Evolutionary conservation across 2,329 filamentous ascomycete genomes (phyloP), one percentile per base, ranked within the genome.

Genomic region (Fusarium sp.): DNA sequence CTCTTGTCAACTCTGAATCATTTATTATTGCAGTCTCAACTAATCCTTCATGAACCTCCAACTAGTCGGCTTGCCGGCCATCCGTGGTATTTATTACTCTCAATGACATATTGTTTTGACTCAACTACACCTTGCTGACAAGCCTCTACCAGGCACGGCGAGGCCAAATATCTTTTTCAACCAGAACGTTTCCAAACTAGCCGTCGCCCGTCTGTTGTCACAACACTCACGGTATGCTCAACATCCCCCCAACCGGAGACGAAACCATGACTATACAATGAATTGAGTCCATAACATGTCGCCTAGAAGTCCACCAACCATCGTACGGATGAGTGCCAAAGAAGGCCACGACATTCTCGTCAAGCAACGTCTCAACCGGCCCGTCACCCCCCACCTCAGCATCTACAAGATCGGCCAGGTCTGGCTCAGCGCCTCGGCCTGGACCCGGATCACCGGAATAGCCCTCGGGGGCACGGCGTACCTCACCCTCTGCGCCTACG

Each of bases 361-460:
- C 4, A 62, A 72, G 4, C 69, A 72, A 3, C 69, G 69, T 1
- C 69, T 72, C 4, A 69, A 44, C 24, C 64, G 69, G 5, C 69
- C 69, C 1, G 56, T 72, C 7, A 61, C 69, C 0, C 69, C 69
- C 2, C 59, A 72, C 8, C 69, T 71, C 8, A 24, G 64, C 11
- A 71, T 71, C 20, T 72, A 72, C 9, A 72, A 62, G 10, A 33
- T 66, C 6, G 38, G 35, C 12, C 69, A 72, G 24, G 17, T 69
- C 4, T 72, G 69, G 59, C 61, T 72, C 27, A 72, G 69, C n/a
- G 59, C 69, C n/a, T 72, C 69, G 7, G 69, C 69, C 8, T 72
- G 69, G 69, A 72, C 69, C 31, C 35, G 69, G 17, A 72, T 72
- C 22, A 72, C 69, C 3, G 69, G 69, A 0, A 42, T 72, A 6